A percentile compares a stretch with the other conserved stretches of the same genome.
Evolutionary conservation across 345 rosid species (phyloP).

Genomic region (Euphorbia lathyris): DNA sequence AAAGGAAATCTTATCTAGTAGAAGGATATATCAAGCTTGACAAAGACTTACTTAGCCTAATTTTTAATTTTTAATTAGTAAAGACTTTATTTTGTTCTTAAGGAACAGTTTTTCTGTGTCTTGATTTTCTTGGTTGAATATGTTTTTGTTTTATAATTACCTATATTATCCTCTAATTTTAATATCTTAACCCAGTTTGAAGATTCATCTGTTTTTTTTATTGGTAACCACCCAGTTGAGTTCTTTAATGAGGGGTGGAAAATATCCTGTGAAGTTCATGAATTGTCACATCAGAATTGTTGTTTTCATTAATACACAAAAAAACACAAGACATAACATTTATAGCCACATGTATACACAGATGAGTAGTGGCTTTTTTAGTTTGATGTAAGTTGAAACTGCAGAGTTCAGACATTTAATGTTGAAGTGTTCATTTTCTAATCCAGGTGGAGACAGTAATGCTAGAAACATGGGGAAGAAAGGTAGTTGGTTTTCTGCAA

Average conservation of each 20-base stretch:
- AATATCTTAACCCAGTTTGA: slow-evolving; percentile 13
- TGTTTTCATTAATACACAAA: neutral
- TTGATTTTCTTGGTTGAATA: slow-evolving; percentile 25
- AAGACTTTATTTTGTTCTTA: slow-evolving; percentile 7
- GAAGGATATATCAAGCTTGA: slow-evolving; percentile 12
- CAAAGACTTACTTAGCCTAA: neutral
- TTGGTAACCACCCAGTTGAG: neutral
- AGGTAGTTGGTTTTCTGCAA: slow-evolving; percentile 93
- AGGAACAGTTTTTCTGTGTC: slow-evolving; percentile 26
- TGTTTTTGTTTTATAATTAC: slow-evolving; percentile 6
- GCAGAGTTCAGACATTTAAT: slow-evolving; percentile 23
- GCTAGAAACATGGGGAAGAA: slow-evolving; percentile 85
- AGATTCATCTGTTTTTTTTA: slow-evolving; percentile 19
- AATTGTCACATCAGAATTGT: slow-evolving; percentile 6
- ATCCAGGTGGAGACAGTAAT: slow-evolving; percentile 50
- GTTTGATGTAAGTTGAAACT: slow-evolving; percentile 6
- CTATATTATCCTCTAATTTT: slow-evolving; percentile 10
- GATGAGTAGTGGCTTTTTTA: neutral
- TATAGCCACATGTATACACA: slow-evolving; percentile 5
- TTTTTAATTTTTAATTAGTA: neutral
- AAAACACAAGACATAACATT: neutral
- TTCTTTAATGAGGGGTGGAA: neutral
- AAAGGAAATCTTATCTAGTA: slow-evolving; percentile 13
- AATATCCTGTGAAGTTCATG: neutral
- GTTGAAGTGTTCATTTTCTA: slow-evolving; percentile 16